Conservation (phyloP, 139 green algal species). For the Zygnema cylindricum region DNA sequence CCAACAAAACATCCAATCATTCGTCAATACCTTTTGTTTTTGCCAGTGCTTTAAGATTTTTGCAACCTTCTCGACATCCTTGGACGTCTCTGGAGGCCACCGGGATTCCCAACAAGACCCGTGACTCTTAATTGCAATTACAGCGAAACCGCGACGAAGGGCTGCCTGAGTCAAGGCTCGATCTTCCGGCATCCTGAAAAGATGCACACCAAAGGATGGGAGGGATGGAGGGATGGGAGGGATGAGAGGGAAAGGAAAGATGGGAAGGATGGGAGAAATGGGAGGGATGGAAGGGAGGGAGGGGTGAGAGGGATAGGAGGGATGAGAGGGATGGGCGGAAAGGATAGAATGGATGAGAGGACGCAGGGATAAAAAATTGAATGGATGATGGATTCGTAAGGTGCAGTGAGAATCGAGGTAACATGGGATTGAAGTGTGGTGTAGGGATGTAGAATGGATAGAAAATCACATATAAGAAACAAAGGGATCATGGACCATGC, state of each 20-base stretch:
- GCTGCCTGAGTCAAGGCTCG: conserved; percentile 8
- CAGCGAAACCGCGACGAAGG: neutral
- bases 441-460: no score
- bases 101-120: conserved; percentile 7
- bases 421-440: no score
- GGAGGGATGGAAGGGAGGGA: no score
- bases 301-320: neutral
- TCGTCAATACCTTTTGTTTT: neutral
- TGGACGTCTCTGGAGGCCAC: neutral
- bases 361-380: no score
- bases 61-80: neutral
- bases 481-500: no score
- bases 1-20: neutral
- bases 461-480: no score
- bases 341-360: no score
- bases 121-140: conserved; percentile 4
- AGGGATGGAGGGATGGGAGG: no score
- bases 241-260: no score
- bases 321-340: neutral
- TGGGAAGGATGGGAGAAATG: no score
- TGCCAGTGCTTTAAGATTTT: neutral
- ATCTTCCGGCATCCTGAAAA: conserved; percentile 33
- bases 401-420: no score
- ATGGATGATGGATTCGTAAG: no score
- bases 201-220: conserved; percentile 8